Percentiles rank a stretch among this genome's conserved stretches.
phyloP scores from a whole-genome alignment of 1,139 yeast genomes.

The Blastobotrys indianensis region DNA sequence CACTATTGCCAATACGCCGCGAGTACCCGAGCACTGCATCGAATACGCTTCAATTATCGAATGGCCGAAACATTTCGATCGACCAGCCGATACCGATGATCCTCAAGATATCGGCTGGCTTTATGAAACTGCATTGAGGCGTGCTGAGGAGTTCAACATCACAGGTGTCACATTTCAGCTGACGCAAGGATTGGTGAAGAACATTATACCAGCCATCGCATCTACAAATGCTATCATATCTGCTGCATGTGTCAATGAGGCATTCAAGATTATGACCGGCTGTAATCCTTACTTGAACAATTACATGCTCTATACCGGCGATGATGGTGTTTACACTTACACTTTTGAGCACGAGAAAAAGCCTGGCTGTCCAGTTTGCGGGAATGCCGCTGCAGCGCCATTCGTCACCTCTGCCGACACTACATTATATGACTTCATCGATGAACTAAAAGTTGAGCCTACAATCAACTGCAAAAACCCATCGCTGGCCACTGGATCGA shows the following conservation, averaged over 20 bases:
- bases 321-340: constrained; percentile 68
- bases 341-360: constrained; percentile 59
- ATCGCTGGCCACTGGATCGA: constrained; percentile 43
- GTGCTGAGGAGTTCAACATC: constrained; percentile 66
- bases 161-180: constrained; percentile 63
- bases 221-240: constrained; percentile 92
- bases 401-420: constrained; percentile 37
- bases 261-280: constrained; percentile 68
- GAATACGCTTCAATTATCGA: constrained; percentile 82
- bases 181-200: constrained; percentile 84
- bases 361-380: constrained; percentile 71
- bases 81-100: constrained; percentile 60
- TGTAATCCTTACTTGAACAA: constrained; percentile 65
- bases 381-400: constrained; percentile 38
- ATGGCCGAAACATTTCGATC: constrained; percentile 53
- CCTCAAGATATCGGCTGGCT: constrained; percentile 66
- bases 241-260: constrained; percentile 86
- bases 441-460: constrained; percentile 31
- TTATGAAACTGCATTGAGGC: constrained; percentile 45
- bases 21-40: constrained; percentile 90
- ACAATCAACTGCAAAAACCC: constrained; percentile 45
- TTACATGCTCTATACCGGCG: constrained; percentile 84
- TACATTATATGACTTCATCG: constrained; percentile 45
- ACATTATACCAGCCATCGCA: constrained; percentile 90
- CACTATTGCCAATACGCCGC: constrained; percentile 89